Base-by-base conservation (phyloP, 2,329 filamentous ascomycete genomes). In the Madurella mycetomatis region DNA sequence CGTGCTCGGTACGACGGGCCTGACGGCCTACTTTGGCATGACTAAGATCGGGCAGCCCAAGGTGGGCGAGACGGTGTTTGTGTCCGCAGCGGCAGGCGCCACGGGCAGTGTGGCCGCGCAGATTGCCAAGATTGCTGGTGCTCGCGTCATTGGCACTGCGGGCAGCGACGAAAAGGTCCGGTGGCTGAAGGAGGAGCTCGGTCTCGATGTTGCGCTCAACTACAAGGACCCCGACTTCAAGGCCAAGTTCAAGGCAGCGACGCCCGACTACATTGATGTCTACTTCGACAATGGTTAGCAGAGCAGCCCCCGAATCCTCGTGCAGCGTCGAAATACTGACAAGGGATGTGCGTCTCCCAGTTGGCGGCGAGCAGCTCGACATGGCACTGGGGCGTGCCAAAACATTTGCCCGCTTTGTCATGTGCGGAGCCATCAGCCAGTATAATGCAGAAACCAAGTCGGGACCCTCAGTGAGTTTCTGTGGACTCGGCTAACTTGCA, bases 311-410 rank as follows among this genome's bases (percentile, higher is more conserved):
- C 31, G n/a, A 25, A 11, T 19, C 4, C 41, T 7, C 17, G 44
- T 16, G 40, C 17, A 13, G n/a, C 9, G 8, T 17, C 15, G 40
- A 7, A 16, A 19, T 31, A 48, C 55, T 55, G 40, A 59, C 47
- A 53, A n/a, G 51, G 68, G 70, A 37, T 37, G 25, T 25, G 25
- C 7, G 70, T 42, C 56, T 68, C 53, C 8, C 13, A 69, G 84
- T 87, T 17, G 86, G 85, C 11, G 86, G 86, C 5, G 83, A 87
- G 58, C 85, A 89, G 51, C 75, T 90, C 31, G 84, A 90, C 64
- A 69, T 82, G 58, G 85, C 83, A 43, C 74, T 90, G 40, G 72
- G 69, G 3, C 77, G 84, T n/a, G 85, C 87, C 54, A 85, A 83
- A 53, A 71, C 72, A 49, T 73, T 79, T 65, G 73, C 86, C 13